phyloP scores from a whole-genome alignment of 2,329 filamentous ascomycete species.

The Phialophora chinensis region DNA sequence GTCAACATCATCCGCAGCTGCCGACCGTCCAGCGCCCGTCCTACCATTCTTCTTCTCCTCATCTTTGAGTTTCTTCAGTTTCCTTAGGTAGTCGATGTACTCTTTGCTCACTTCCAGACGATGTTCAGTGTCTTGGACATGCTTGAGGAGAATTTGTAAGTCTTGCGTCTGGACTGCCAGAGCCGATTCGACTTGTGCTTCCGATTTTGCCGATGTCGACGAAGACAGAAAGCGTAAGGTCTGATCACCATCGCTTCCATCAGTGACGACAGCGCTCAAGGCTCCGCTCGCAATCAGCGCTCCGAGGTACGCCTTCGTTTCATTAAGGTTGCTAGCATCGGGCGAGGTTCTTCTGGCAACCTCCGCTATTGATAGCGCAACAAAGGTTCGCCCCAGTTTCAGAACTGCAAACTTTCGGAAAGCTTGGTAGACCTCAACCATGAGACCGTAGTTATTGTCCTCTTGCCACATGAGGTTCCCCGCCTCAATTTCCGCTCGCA shows the following conservation, averaged over 20 bases:
- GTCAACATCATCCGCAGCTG: constrained; percentile 34
- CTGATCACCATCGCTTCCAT: constrained; percentile 47
- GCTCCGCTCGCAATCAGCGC: constrained; percentile 58
- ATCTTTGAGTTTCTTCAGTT: constrained; percentile 49
- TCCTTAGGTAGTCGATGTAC: constrained; percentile 61
- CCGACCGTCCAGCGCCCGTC: constrained; percentile 14
- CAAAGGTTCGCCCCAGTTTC: constrained; percentile 74
- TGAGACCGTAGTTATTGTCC: constrained; percentile 75
- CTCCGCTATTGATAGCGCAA: constrained; percentile 63
- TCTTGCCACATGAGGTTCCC: constrained; percentile 66
- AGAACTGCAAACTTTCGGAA: constrained; percentile 79
- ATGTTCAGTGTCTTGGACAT: constrained; percentile 61
- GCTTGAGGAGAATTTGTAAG: constrained; percentile 57
- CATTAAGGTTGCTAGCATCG: constrained; percentile 38
- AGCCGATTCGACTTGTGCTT: constrained; percentile 47
- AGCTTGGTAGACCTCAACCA: constrained; percentile 70
- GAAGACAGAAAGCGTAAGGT: constrained; percentile 61
- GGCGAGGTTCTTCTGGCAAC: constrained; percentile 47
- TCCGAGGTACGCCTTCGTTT: constrained; percentile 47
- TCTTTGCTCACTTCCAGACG: constrained; percentile 64
- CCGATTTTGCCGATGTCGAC: constrained; percentile 45
- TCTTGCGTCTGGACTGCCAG: constrained; percentile 58
- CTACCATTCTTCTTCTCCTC: constrained; percentile 33
- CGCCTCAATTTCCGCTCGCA: constrained; percentile 69
- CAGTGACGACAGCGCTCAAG: constrained; percentile 59